Percentiles rank a stretch among this genome's conserved stretches.
Evolutionary conservation across 2,329 filamentous ascomycete species (phyloP).

Genomic region (Pseudogymnoascus sp.): DNA sequence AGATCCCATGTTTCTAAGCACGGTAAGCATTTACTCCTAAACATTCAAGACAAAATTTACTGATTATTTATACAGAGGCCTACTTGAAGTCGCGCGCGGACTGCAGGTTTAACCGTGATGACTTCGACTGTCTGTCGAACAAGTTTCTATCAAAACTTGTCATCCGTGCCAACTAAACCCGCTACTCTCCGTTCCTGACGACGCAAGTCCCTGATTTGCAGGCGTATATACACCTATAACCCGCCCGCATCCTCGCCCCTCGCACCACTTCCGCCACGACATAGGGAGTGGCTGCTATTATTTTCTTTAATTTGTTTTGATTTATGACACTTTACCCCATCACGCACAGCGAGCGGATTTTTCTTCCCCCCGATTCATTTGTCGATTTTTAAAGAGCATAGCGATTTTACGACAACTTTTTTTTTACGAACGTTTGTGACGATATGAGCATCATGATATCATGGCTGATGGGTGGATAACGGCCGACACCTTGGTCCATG

Average conservation of each 20-base stretch:
- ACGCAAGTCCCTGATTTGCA: conserved; percentile 8
- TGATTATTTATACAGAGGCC: conserved; percentile 55
- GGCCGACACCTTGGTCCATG: conserved; percentile 7
- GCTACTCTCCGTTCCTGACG: neutral
- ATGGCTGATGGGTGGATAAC: conserved; percentile 8
- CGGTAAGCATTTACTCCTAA: conserved; percentile 49
- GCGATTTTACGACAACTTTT: conserved; percentile 9
- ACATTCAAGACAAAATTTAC: conserved; percentile 22
- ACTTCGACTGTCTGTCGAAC: conserved; percentile 93
- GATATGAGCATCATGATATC: conserved; percentile 10
- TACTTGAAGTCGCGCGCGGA: conserved; percentile 76
- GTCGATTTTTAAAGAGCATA: conserved; percentile 8
- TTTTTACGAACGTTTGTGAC: conserved; percentile 9
- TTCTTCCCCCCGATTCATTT: neutral
- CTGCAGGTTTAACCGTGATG: conserved; percentile 77
- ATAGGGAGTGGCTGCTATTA: conserved; percentile 15
- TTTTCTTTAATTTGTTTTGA: conserved; percentile 11
- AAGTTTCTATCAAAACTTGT: conserved; percentile 96
- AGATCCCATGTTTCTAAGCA: conserved; percentile 86
- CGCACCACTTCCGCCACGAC: conserved; percentile 19
- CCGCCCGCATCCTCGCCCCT: conserved; percentile 17
- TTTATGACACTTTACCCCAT: conserved; percentile 24
- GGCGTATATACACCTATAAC: conserved; percentile 4
- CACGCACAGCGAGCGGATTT: conserved; percentile 29
- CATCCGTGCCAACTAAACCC: conserved; percentile 74